Base-by-base conservation (phyloP, 1,284 basidiomycete genomes). In the Moesziomyces sp. region DNA sequence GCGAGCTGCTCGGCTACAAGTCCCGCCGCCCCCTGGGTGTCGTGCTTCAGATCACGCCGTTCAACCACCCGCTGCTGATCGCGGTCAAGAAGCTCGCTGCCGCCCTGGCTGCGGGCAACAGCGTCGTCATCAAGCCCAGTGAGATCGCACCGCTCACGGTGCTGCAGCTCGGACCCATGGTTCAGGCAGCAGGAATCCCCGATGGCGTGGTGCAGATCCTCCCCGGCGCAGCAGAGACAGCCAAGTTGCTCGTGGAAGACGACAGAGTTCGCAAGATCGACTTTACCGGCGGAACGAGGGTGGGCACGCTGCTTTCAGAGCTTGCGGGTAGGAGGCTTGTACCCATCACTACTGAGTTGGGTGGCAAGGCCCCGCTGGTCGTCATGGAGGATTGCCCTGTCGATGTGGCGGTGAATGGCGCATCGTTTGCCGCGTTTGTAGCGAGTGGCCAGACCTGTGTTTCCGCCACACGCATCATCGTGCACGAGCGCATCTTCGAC, bases 31-130 rank as follows among this genome's bases (percentile, higher is more conserved):
- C 92, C 0, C 86, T 93, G 0, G 92, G 92, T 24, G 92, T 93
- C 16, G 91, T 92, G 40, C 91, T 90, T 0, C 92, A 93, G 78
- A 91, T 93, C 44, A 93, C 65, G 40, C 68, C 68, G 5, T 71
- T 56, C 54, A 71, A 71, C 49, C 68, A 71, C 16, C 68, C 84
- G 92, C 93, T 75, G 91, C 93, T 76, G 28, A 93, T 93, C 67
- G 91, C 91, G 2, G 82, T 93, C 52, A 93, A 93, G 86, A 93
- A 93, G 84, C 90, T 93, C 63, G 91, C 91, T 0, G 91, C 92
- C 6, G 92, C 92, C 0, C 86, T 93, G 16, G 92, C 92, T 30
- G 91, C 92, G 3, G 92, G 92, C 3, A 93, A 93, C 79, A 54
- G 46, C 44, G 67, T 74, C 49, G 87, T 93, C 52, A 89, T 93